These are phyloP conservation scores for Fusarium sp. DNA, from an alignment of 2,329 filamentous ascomycete genomes.

Conservation along the genomic window DNA sequence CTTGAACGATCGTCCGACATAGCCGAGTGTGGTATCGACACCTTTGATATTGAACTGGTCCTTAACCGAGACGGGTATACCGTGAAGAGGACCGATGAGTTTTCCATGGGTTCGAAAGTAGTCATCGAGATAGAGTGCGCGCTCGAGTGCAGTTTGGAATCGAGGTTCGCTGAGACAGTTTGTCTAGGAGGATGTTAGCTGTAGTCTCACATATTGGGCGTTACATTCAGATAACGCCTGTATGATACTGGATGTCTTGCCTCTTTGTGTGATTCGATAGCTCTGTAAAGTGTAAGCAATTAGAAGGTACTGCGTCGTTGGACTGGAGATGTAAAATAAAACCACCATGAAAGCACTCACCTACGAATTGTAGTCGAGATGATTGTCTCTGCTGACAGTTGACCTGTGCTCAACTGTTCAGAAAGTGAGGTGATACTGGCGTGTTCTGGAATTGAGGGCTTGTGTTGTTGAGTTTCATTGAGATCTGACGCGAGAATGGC, in stretches of 20 bases:
- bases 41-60: constrained; percentile 1
- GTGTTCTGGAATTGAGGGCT: not conserved
- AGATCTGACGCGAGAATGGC: no score
- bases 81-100: constrained; percentile 5
- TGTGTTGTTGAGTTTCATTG: no score
- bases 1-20: not conserved
- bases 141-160: not conserved
- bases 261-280: not conserved
- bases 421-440: not conserved
- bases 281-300: not conserved
- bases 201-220: no score
- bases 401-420: not conserved
- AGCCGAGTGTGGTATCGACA: not conserved
- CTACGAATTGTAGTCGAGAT: not conserved
- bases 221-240: no score
- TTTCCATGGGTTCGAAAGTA: not conserved
- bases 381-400: not conserved
- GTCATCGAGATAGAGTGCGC: not conserved
- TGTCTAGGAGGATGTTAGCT: not conserved
- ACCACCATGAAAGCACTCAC: not conserved
- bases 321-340: no score
- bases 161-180: constrained; percentile 9
- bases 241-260: not conserved
- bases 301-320: accelerated
- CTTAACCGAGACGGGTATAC: constrained; percentile 3